These are phyloP conservation scores for Crepidotus sp. DNA, from an alignment of 1,284 basidiomycete genomes.

Conservation along the genomic window DNA sequence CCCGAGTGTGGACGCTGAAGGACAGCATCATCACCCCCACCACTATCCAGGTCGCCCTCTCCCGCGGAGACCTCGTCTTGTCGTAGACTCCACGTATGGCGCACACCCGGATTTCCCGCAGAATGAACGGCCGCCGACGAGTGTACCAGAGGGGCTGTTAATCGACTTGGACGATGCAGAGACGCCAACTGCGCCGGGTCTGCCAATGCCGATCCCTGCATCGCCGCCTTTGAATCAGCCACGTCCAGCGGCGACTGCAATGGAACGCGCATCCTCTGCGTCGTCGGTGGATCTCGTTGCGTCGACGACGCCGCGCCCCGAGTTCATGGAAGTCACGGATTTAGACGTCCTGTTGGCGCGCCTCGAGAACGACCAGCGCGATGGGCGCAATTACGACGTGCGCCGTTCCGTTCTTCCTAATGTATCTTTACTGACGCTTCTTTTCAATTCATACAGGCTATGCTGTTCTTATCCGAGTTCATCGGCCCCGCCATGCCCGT, in stretches of 20 bases:
- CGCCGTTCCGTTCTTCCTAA: constrained; percentile 20
- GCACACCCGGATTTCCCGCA: constrained; percentile 19
- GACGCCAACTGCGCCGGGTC: not conserved
- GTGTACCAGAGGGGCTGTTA: constrained; percentile 34
- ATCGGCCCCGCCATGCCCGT: constrained; percentile 43
- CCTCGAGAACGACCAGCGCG: constrained; percentile 33
- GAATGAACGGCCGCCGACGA: constrained; percentile 15
- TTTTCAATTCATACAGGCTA: constrained; percentile 40
- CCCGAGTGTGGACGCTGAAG: not conserved
- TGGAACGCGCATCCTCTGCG: constrained; percentile 11
- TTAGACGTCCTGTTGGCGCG: constrained; percentile 51
- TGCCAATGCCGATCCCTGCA: not conserved
- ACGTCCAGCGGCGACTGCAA: constrained; percentile 3
- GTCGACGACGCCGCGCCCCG: constrained; percentile 7
- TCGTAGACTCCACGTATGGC: constrained; percentile 29
- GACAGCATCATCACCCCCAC: not conserved
- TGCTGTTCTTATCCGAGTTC: constrained; percentile 53
- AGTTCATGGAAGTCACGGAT: constrained; percentile 46
- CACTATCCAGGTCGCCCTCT: constrained; percentile 21
- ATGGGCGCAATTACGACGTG: constrained; percentile 55
- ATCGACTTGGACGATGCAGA: constrained; percentile 34
- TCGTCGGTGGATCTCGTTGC: constrained; percentile 16
- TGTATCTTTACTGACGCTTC: not conserved
- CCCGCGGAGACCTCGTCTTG: constrained; percentile 27
- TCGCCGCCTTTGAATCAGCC: constrained; percentile 10